These are phyloP conservation scores for Penicillium sp. DNA, from an alignment of 2,329 filamentous ascomycete genomes.

Conservation along the genomic window DNA sequence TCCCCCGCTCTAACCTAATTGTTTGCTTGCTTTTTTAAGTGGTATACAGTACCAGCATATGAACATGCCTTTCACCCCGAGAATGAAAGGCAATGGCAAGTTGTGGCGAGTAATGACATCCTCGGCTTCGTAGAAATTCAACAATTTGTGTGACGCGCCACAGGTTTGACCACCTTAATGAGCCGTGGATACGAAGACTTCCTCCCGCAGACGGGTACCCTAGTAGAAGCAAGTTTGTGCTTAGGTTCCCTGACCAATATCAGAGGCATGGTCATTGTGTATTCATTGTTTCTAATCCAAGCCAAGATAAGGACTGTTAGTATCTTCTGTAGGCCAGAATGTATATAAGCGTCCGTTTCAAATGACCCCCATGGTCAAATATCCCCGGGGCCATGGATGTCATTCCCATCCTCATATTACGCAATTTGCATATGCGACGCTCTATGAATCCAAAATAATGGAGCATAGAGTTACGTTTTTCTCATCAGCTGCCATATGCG, in stretches of 20 bases:
- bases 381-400: neutral
- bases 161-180: neutral
- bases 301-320: neutral
- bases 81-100: neutral
- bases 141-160: neutral
- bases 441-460: neutral
- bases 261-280: too few species aligned
- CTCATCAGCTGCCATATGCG: constrained; percentile 11
- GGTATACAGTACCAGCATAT: neutral
- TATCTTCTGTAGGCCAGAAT: neutral
- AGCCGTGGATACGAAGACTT: neutral
- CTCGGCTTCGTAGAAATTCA: neutral
- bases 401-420: neutral
- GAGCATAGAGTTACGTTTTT: constrained; percentile 11
- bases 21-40: neutral
- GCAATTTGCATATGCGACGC: neutral
- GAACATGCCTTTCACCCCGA: neutral
- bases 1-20: neutral
- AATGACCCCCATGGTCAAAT: neutral
- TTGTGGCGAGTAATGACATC: neutral
- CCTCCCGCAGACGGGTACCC: neutral
- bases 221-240: neutral
- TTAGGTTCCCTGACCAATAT: neutral
- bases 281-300: neutral
- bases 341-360: neutral